Evolutionary conservation across 371 early-diverging fungal genomes (phyloP), one percentile per base, ranked within the genome.

Genomic region (Nematocida minor): DNA sequence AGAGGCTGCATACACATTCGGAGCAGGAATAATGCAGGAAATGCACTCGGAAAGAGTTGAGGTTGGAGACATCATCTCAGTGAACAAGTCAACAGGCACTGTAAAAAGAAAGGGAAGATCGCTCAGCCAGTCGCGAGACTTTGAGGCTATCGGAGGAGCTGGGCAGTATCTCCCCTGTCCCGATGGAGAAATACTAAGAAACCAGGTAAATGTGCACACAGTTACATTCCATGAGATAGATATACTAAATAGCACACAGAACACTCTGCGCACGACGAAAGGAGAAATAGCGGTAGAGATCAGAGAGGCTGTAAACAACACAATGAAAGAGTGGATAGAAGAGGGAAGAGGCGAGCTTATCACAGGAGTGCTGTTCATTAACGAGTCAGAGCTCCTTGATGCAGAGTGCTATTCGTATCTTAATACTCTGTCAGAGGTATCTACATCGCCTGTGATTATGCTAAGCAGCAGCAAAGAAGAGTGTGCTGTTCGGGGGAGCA

Each of bases 1-100:
- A 96, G 99, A 99, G 86, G 95, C 97, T 25, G 90, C 94, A 55
- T 97, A 95, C 84, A 96, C 95, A 82, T 86, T 97, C 79, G 97
- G 97, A 2, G 90, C 91, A 69, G 96, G 95, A 87, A 96, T 99
- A 94, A 92, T 95, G 80, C 92, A 92, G 69, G 87, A 92, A 32
- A 83, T 99, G 79, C 92, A 91, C 85, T 93, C 93, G 86, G 96
- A 99, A 80, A 96, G 94, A 85, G 92, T 95, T 32, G 88, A 90
- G 31, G n/a, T 3, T 66, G 91, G 92, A 47, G 97, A 97, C 85
- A 93, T 99, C 2, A 91, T 97, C 70, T 89, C 92, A 40, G 95
- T 97, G 54, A 96, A 97, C 87, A 99, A 96, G 87, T 92, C 94
- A 0, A 90, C 90, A n/a, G 96, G 97, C 20, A 90, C 91, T 63